These are phyloP conservation scores for Mycena capillaripes DNA, from an alignment of 768 basidiomycete species.

Conservation along the genomic window DNA sequence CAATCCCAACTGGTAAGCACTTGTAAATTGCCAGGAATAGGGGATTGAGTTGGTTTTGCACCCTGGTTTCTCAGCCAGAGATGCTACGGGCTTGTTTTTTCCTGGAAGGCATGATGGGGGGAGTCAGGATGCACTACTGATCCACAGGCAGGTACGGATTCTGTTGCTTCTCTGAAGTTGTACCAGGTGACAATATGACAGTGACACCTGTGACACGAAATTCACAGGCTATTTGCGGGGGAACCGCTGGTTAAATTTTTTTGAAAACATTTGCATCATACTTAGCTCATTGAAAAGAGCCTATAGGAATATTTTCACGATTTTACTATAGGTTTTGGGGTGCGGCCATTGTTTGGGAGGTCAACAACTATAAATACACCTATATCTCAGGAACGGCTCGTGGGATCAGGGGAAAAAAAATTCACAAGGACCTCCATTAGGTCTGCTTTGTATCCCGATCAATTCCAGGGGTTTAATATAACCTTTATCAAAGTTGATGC, in stretches of 20 bases:
- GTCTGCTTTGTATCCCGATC: no score
- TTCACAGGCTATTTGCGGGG: slow-evolving; percentile 2
- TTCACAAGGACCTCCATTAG: no score
- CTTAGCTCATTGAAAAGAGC: background rate
- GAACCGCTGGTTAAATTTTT: background rate
- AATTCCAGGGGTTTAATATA: no score
- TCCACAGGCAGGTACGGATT: background rate
- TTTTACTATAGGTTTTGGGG: no score
- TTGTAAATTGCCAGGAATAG: background rate
- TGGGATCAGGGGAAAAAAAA: no score
- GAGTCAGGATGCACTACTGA: background rate
- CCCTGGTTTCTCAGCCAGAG: background rate
- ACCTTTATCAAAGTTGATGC: no score
- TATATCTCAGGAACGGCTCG: no score
- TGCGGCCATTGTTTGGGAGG: no score
- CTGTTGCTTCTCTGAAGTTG: no score
- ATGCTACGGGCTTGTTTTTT: background rate
- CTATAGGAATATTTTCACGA: no score
- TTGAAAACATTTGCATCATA: slow-evolving; percentile 6
- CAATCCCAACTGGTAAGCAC: background rate
- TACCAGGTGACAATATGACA: background rate
- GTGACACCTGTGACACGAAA: background rate
- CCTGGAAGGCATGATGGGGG: background rate
- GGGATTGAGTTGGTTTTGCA: background rate
- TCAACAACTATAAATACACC: no score